Conservation (phyloP, 1,284 basidiomycete genomes). For the Heterobasidion parviporum region DNA sequence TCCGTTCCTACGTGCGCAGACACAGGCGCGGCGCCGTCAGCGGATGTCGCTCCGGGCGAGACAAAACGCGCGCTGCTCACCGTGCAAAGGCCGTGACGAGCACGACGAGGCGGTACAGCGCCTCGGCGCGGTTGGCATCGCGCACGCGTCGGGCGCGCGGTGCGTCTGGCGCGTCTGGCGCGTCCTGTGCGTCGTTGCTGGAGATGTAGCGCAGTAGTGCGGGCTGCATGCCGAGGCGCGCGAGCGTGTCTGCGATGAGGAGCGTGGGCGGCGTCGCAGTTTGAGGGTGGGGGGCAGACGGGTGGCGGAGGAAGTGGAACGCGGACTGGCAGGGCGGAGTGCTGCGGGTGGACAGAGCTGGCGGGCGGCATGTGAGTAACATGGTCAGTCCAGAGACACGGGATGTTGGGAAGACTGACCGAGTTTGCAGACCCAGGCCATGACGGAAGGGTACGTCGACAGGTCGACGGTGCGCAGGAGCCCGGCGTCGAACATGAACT, state of each 20-base stretch:
- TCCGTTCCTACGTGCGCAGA: background rate
- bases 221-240: conserved; percentile 6
- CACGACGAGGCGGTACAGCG: conserved; percentile 33
- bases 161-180: background rate
- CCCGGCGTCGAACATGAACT: background rate
- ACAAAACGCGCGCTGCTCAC: conserved; percentile 31
- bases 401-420: conserved; percentile 21
- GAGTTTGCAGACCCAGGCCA: conserved; percentile 30
- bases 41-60: background rate
- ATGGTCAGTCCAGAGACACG: background rate
- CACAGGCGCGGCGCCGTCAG: no score
- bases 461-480: background rate
- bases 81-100: conserved; percentile 34
- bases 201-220: conserved; percentile 1
- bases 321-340: conserved; percentile 2
- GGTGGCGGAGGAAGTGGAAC: conserved; percentile 6
- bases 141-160: background rate
- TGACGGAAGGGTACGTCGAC: conserved; percentile 8
- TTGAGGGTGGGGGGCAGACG: conserved; percentile 4
- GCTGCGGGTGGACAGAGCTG: conserved; percentile 5
- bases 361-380: background rate
- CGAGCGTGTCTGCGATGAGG: conserved; percentile 4
- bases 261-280: conserved; percentile 1
- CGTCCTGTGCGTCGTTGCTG: background rate
- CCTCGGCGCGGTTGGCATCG: conserved; percentile 17